phyloP scores from a whole-genome alignment of 1,139 yeast species.

The Yamadazyma atmosphaerica region DNA sequence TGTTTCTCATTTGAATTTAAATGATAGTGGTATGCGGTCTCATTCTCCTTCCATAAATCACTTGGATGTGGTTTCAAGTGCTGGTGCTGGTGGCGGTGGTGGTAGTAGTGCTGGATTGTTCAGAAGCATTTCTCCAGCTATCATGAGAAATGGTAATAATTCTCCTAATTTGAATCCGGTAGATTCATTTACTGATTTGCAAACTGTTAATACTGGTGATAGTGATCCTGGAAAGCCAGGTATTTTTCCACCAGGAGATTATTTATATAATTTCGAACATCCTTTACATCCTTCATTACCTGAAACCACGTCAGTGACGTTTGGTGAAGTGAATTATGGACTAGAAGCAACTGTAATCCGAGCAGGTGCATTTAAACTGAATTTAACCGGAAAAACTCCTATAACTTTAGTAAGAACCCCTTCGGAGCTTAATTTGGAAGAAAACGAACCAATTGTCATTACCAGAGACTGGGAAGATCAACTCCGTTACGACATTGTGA shows the following conservation, averaged over 20 bases:
- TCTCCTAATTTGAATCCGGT: slow-evolving; percentile 26
- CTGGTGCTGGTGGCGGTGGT: slow-evolving; percentile 16
- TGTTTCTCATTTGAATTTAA: slow-evolving; percentile 33
- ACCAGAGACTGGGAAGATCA: slow-evolving; percentile 93
- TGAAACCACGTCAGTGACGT: slow-evolving; percentile 74
- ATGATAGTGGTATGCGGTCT: slow-evolving; percentile 21
- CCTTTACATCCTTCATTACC: slow-evolving; percentile 82
- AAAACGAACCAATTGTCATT: slow-evolving; percentile 90
- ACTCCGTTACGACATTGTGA: slow-evolving; percentile 81
- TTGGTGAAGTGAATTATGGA: slow-evolving; percentile 73
- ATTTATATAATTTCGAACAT: slow-evolving; percentile 87
- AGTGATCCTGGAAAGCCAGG: slow-evolving; percentile 29
- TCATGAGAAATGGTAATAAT: slow-evolving; percentile 45
- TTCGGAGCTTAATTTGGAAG: slow-evolving; percentile 76
- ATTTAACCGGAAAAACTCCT: slow-evolving; percentile 63
- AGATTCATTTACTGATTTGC: slow-evolving; percentile 18
- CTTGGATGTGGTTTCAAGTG: slow-evolving; percentile 6
- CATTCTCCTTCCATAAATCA: slow-evolving; percentile 20
- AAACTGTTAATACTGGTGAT: slow-evolving; percentile 16
- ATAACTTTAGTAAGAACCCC: slow-evolving; percentile 74
- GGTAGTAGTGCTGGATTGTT: slow-evolving; percentile 18
- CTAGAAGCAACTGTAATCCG: slow-evolving; percentile 72
- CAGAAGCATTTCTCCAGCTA: slow-evolving; percentile 17
- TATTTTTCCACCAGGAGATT: slow-evolving; percentile 72
- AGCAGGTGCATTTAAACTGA: slow-evolving; percentile 82